Evolutionary conservation across 768 basidiomycete species (phyloP).

Genomic region (Kwoniella mangroviensis): DNA sequence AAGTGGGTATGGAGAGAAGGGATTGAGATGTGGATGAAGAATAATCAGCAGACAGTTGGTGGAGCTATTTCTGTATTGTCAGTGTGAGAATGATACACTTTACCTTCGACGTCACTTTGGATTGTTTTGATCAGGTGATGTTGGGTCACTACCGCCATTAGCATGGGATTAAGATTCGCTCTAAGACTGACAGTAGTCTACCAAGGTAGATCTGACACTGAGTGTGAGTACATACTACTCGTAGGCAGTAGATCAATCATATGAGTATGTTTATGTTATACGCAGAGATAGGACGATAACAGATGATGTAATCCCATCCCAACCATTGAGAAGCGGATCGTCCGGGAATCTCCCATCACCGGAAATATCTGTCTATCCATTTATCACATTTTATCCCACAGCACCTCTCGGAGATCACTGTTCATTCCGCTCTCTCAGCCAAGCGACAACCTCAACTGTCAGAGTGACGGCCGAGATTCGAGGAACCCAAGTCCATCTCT

Average conservation of each 20-base stretch:
- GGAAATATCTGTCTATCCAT: neutral
- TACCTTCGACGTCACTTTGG: neutral
- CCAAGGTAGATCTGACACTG: neutral
- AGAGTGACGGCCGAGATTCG: neutral
- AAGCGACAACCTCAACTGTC: neutral
- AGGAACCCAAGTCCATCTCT: neutral
- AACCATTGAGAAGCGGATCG: neutral
- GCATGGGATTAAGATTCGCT: neutral
- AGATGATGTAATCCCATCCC: slow-evolving; percentile 1
- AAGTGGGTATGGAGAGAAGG: neutral
- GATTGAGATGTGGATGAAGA: neutral
- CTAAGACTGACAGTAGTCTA: neutral
- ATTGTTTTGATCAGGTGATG: slow-evolving; percentile 3
- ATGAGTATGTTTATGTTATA: too few species aligned
- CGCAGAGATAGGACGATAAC: neutral
- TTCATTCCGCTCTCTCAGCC: neutral
- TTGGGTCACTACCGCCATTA: neutral
- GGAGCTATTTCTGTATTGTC: neutral
- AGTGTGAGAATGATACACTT: neutral
- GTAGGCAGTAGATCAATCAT: too few species aligned
- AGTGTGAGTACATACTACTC: neutral
- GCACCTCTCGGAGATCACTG: neutral
- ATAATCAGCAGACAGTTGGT: neutral
- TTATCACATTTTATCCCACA: slow-evolving; percentile 12
- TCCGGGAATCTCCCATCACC: slow-evolving; percentile 1